Conservation (phyloP, 1,284 basidiomycete genomes). For the Apiotrichum siamense region DNA sequence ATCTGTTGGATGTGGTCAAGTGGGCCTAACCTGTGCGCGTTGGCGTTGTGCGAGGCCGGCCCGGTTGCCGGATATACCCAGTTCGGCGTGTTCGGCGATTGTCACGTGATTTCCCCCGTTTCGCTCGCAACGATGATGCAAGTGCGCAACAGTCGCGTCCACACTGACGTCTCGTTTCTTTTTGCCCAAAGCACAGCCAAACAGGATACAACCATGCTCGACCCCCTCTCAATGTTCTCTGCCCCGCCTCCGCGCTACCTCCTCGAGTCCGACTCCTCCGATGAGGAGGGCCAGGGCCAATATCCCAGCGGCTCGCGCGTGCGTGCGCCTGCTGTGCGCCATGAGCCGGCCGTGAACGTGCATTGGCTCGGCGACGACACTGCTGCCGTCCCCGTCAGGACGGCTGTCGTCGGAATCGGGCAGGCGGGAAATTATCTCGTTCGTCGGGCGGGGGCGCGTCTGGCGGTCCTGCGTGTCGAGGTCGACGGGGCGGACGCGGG, state of each 20-base stretch:
- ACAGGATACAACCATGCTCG: slow-evolving; percentile 27
- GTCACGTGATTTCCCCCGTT: too few species aligned
- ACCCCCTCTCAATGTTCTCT: slow-evolving; percentile 28
- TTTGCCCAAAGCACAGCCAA: not conserved
- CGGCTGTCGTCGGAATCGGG: slow-evolving; percentile 23
- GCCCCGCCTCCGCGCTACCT: slow-evolving; percentile 42
- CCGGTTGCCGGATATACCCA: too few species aligned
- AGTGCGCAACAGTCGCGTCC: not conserved
- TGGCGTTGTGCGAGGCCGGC: too few species aligned
- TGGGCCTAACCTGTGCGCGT: too few species aligned
- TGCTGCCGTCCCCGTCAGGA: not conserved
- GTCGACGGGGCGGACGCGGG: slow-evolving; percentile 12
- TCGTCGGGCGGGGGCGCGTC: slow-evolving; percentile 8
- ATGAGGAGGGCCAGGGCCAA: slow-evolving; percentile 43
- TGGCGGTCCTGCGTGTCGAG: slow-evolving; percentile 11
- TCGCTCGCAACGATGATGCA: not conserved
- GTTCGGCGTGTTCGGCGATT: too few species aligned
- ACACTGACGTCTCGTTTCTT: not conserved
- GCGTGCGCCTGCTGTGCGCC: not conserved
- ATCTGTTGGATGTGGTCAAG: too few species aligned
- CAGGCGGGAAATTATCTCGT: slow-evolving; percentile 34
- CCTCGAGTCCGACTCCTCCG: slow-evolving; percentile 44
- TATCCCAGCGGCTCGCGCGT: slow-evolving; percentile 12
- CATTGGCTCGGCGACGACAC: not conserved
- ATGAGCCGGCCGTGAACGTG: not conserved